A percentile compares a stretch with the other conserved stretches of the same genome.
Evolutionary conservation across 106 monocot genomes (phyloP).

Genomic region (Gastrodia elata): DNA sequence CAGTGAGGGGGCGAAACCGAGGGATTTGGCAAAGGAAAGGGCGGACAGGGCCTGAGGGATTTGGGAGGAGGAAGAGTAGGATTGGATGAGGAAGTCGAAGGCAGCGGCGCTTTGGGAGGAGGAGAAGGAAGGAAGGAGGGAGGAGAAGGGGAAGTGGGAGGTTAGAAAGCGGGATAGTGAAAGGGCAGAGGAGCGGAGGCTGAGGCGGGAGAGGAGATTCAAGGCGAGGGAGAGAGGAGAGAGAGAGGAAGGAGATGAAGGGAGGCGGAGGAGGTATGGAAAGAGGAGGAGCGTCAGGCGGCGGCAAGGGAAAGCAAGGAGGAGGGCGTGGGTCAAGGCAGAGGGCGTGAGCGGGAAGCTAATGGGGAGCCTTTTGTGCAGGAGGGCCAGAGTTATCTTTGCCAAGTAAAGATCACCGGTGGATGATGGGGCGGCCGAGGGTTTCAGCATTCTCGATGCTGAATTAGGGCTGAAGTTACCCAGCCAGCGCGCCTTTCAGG

Average conservation of each 20-base stretch:
- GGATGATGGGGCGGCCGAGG: neutral
- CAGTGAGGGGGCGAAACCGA: conserved; percentile 35
- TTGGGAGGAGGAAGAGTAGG: conserved; percentile 35
- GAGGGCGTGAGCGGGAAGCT: conserved; percentile 20
- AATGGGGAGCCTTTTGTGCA: conserved; percentile 19
- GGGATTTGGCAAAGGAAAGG: conserved; percentile 29
- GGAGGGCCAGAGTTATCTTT: conserved; percentile 25
- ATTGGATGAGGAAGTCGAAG: conserved; percentile 58
- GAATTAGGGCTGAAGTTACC: no score
- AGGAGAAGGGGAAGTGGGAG: neutral
- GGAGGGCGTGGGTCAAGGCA: conserved; percentile 24
- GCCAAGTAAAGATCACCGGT: conserved; percentile 17
- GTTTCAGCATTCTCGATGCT: no score
- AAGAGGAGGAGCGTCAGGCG: conserved; percentile 15
- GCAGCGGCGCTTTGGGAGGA: conserved; percentile 11
- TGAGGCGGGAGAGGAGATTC: conserved; percentile 11
- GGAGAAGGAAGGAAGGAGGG: conserved; percentile 2
- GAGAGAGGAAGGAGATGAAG: conserved; percentile 13
- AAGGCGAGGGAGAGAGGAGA: conserved; percentile 21
- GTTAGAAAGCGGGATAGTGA: conserved; percentile 8
- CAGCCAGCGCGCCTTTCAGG: no score
- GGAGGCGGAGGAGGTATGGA: conserved; percentile 25
- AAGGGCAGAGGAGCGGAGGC: neutral
- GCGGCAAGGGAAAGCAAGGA: conserved; percentile 24
- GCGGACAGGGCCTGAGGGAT: conserved; percentile 31